Evolutionary conservation across 1,139 yeast genomes (phyloP).

Genomic region (Nakaseomyces nivariensis): DNA sequence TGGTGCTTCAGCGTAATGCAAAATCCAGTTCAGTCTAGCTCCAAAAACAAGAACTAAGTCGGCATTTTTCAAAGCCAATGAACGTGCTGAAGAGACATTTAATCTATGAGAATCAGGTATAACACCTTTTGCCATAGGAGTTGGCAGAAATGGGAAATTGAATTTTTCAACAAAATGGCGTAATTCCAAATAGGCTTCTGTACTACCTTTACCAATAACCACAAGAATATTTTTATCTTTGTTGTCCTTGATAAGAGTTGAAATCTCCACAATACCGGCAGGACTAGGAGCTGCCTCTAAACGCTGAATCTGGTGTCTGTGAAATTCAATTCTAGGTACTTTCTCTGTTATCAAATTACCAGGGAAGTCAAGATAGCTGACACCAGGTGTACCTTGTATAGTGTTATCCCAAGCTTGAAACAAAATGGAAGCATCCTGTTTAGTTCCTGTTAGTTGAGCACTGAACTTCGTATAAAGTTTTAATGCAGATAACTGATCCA

Average conservation of each 20-base stretch:
- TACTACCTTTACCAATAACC: slow-evolving; percentile 56
- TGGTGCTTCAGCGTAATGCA: slow-evolving; percentile 51
- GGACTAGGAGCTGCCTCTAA: slow-evolving; percentile 33
- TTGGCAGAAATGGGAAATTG: slow-evolving; percentile 47
- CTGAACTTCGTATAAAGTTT: slow-evolving; percentile 40
- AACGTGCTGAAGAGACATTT: slow-evolving; percentile 51
- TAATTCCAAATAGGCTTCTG: slow-evolving; percentile 35
- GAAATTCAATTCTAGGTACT: not conserved
- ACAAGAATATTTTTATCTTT: slow-evolving; percentile 40
- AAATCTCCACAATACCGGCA: slow-evolving; percentile 31
- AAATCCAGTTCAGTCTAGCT: slow-evolving; percentile 58
- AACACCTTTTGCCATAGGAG: slow-evolving; percentile 72
- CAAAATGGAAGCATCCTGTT: slow-evolving; percentile 31
- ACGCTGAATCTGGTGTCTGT: not conserved
- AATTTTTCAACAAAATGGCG: slow-evolving; percentile 34
- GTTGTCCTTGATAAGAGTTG: slow-evolving; percentile 23
- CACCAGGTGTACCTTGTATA: slow-evolving; percentile 45
- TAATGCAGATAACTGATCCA: slow-evolving; percentile 47
- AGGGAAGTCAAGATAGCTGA: slow-evolving; percentile 53
- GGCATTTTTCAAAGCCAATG: slow-evolving; percentile 42
- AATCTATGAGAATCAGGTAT: slow-evolving; percentile 38
- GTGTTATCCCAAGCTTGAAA: slow-evolving; percentile 42
- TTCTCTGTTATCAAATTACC: slow-evolving; percentile 39
- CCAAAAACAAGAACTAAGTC: slow-evolving; percentile 51
- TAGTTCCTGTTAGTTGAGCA: slow-evolving; percentile 33